Base-by-base conservation (phyloP, 495 filamentous ascomycete species). In the Margaritispora aquatica region DNA sequence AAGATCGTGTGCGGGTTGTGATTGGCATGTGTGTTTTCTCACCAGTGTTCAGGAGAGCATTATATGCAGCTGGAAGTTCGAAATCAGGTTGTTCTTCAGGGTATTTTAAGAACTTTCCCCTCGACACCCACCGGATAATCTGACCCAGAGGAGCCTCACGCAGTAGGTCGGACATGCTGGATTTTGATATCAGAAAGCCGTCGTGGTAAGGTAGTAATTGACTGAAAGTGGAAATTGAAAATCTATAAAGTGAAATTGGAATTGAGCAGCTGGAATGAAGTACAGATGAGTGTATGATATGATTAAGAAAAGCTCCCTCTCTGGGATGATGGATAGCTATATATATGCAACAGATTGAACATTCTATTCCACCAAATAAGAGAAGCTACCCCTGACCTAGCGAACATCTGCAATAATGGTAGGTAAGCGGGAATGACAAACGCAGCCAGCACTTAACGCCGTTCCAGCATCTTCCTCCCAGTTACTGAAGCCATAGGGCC, bases 121-220 rank as follows among this genome's bases (percentile, higher is more conserved):
- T 63, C 0, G 75, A 77, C 23, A 79, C n/a, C 52, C 70, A 74
- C 23, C 81, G 77, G 46, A 85, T 71, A 31, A 81, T 36, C 62
- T 83, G 79, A 55, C 81, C 82, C 44, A 83, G 61, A 13, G 80
- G 74, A 56, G 82, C 73, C 51, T 83, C 81, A 58, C 82, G 70
- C 55, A 80, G 61, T 41, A 79, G 65, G 55, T 69, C 68, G 52
- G 57, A 49, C 62, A 64, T 64, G n/a, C 10, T 11, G 21, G 38
- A 29, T n/a, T 17, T 29, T 38, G 54, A 31, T 29, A 50, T 20
- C 55, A 10, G 23, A 3, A 21, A 34, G 17, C 26, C 5, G 36
- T 1, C 29, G 22, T 24, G 21, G 52, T 41, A 46, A 22, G 20
- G 9, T 38, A 49, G 24, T 1, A 17, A 26, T 9, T 60, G 9